A percentile compares a stretch with the other conserved stretches of the same genome.
Conservation (phyloP, 495 filamentous ascomycete genomes). For the Tetracladium marchalianum region DNA sequence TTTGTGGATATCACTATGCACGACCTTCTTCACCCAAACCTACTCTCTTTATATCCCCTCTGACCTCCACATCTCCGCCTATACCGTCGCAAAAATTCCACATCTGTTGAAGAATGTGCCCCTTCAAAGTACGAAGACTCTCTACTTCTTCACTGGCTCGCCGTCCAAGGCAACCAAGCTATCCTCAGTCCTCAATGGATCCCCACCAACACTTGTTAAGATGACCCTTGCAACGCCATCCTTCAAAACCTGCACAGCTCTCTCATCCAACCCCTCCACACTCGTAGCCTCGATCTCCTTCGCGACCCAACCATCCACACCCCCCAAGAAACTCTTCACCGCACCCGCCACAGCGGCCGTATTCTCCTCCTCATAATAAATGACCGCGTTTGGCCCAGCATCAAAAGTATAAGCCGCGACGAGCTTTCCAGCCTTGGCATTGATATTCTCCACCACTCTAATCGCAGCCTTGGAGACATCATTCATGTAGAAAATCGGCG, state of each 20-base stretch:
- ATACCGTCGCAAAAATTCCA: no score
- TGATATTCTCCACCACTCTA: constrained; percentile 79
- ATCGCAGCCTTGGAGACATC: constrained; percentile 81
- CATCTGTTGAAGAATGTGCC: no score
- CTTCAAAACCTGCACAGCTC: constrained; percentile 50
- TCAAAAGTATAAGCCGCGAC: constrained; percentile 96
- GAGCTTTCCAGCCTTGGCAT: constrained; percentile 56
- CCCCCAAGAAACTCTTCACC: constrained; percentile 46
- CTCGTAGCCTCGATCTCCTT: constrained; percentile 36
- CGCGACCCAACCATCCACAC: constrained; percentile 53
- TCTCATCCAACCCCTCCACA: constrained; percentile 42
- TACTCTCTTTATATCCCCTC: no score
- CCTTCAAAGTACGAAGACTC: not conserved
- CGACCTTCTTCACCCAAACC: no score
- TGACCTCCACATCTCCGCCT: no score
- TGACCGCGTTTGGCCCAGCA: constrained; percentile 90
- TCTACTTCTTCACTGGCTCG: constrained; percentile 13
- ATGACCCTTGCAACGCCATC: constrained; percentile 82
- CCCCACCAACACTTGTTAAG: constrained; percentile 83
- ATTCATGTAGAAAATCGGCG: constrained; percentile 97
- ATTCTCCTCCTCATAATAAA: constrained; percentile 83
- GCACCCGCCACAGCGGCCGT: constrained; percentile 59
- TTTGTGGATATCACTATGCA: no score
- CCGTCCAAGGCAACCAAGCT: constrained; percentile 68
- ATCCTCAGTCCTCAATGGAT: constrained; percentile 68